Evolutionary conservation across 2,329 filamentous ascomycete genomes (phyloP), one percentile per base, ranked within the genome.

Genomic region (Fusarium pseudonygamai): DNA sequence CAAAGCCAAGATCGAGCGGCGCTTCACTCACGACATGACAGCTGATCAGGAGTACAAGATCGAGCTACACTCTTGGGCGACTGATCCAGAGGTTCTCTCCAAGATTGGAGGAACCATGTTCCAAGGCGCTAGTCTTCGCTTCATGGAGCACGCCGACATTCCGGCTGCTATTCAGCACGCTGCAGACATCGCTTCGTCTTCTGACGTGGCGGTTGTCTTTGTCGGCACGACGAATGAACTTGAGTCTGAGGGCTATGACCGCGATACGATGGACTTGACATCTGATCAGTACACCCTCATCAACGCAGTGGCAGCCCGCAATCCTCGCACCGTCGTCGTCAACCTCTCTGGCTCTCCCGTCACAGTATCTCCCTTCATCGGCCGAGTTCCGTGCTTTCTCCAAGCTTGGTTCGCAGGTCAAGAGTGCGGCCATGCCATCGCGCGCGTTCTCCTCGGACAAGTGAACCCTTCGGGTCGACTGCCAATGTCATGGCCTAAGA

Each of bases 171-270:
- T 65, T 2, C 22, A 5, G 3, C n/a, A 59, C 1, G 64, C 60
- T 4, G 37, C 32, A 0, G 50, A 65, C 0, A 15, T 13, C 4
- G 64, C 50, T 12, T n/a, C 6, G 12, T n/a, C 32, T 6, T 58
- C 43, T 10, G 45, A 59, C 3, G 24, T 39, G 0, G 64, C 64
- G 0, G 28, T 67, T 11, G 32, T 67, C 0, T 65, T 65, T n/a
- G 60, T 67, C 6, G 64, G 64, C 4, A 67, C 61, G 6, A 67
- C 64, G 0, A 65, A 66, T 24, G 64, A 67, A 7, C 24, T 67
- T 7, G 64, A 67, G 13, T 67, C 64, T 6, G 64, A 67, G 4
- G 64, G 64, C 2, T 67, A 65, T 28, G 64, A 67, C 16, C 64
- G 61, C 3, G 52, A 67, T 9, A 46, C 64, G 3, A 60, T 60